Evolutionary conservation across 805 yeast genomes (phyloP), one percentile per base, ranked within the genome.

Genomic region (Myxozyma nipponensis): DNA sequence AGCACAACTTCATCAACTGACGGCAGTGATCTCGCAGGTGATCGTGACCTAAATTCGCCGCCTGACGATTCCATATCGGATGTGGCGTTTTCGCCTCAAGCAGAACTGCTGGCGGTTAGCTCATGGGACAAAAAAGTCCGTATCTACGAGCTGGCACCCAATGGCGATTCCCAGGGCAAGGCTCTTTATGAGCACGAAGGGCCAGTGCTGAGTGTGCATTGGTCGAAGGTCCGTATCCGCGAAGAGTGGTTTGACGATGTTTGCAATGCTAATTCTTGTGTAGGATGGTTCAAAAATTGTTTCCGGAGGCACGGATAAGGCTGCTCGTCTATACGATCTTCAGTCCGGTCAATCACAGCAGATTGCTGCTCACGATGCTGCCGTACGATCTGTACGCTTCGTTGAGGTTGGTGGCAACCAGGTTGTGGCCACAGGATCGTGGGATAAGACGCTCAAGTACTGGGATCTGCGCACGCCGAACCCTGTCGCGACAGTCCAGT

Each of bases 111-210:
- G 52, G 79, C 95, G 2, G 93, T 81, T 2, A 78, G 95, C 17
- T 83, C 95, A 17, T 93, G 98, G 98, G 98, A 93, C 69, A 86
- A 84, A 62, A 89, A 88, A 65, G 96, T 88, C 38, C 77, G 98
- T 54, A 83, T 93, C 48, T 93, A 93, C 74, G 98, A 93, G 67
- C 81, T 90, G 17, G 76, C 82, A 39, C 73, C 76, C 47, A 76
- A 78, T 36, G 96, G 96, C 3, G 78, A 79, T 49, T 81, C 87
- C 25, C 93, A 86, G 62, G 96, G 96, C 6, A 72, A 95, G 44
- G 96, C 97, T 0, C 66, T 90, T 63, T 90, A 77, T 67, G 95
- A 86, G 64, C 97, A 91, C 66, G 86, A 83, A 34, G 96, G 79
- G 0, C 96, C 98, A 0, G 95, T 86, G 2, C 71, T 93, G 46